Evolutionary conservation across 1,284 basidiomycete genomes (phyloP).

Genomic region (Pisolithus thermaeus): DNA sequence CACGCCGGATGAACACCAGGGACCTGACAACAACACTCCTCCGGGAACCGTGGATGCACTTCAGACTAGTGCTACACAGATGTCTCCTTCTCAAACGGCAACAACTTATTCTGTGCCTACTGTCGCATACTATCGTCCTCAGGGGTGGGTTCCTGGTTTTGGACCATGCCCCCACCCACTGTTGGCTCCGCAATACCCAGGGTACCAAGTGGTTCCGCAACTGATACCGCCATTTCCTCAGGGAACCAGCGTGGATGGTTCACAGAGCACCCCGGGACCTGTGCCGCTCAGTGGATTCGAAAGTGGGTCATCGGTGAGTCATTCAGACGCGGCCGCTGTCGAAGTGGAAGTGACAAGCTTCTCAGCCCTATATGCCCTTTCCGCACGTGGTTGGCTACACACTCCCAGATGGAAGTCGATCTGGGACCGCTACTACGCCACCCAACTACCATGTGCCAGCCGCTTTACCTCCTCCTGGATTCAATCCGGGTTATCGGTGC

Average conservation of each 20-base stretch:
- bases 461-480: constrained; percentile 60
- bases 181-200: constrained; percentile 39
- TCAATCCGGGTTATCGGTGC: constrained; percentile 67
- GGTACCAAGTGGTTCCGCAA: constrained; percentile 33
- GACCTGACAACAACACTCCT: constrained; percentile 4
- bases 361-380: constrained; percentile 42
- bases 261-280: constrained; percentile 21
- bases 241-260: constrained; percentile 34
- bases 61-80: constrained; percentile 15
- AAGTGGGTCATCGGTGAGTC: constrained; percentile 41
- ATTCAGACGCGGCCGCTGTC: background rate
- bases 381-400: constrained; percentile 32
- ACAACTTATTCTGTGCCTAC: constrained; percentile 36
- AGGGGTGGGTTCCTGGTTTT: constrained; percentile 52
- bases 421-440: constrained; percentile 18
- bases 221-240: constrained; percentile 25
- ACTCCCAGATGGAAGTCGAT: constrained; percentile 16
- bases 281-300: constrained; percentile 28
- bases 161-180: constrained; percentile 49
- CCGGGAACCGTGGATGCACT: constrained; percentile 15
- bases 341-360: constrained; percentile 8
- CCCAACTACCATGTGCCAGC: constrained; percentile 38
- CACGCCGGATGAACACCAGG: constrained; percentile 4
- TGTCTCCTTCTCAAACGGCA: constrained; percentile 22
- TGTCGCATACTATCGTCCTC: constrained; percentile 43